phyloP scores from a whole-genome alignment of 768 basidiomycete genomes.

The Calvatia gigantea region DNA sequence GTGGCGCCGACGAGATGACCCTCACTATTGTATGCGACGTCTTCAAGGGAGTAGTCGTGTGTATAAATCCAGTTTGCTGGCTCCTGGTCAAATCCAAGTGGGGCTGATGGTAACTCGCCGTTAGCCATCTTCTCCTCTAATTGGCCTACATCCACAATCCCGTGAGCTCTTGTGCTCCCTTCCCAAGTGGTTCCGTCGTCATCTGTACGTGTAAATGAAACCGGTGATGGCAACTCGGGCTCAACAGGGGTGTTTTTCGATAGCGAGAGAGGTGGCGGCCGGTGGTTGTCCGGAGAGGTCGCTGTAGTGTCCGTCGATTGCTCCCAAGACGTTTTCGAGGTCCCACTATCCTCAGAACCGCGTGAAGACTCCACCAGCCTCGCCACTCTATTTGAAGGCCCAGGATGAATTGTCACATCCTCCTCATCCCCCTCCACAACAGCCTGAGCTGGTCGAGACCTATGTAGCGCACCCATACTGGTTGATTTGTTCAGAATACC shows the following conservation, averaged over 20 bases:
- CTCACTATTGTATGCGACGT: constrained; percentile 88
- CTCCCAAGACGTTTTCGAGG: constrained; percentile 44
- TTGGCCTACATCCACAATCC: constrained; percentile 20
- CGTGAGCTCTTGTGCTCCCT: constrained; percentile 37
- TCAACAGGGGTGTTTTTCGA: constrained; percentile 33
- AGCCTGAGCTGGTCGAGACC: constrained; percentile 18
- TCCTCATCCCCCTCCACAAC: constrained; percentile 38
- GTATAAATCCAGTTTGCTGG: constrained; percentile 52
- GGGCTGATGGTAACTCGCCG: constrained; percentile 49
- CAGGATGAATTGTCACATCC: constrained; percentile 59
- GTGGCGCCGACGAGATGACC: constrained; percentile 91
- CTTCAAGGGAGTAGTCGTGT: constrained; percentile 80
- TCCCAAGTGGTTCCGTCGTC: constrained; percentile 62
- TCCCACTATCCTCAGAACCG: constrained; percentile 47
- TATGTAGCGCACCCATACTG: constrained; percentile 32
- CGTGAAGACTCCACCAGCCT: constrained; percentile 38
- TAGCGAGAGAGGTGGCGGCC: constrained; percentile 26
- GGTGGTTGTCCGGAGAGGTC: constrained; percentile 46
- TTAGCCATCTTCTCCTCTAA: constrained; percentile 55
- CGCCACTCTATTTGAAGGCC: constrained; percentile 30
- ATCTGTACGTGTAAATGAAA: constrained; percentile 45
- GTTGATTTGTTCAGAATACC: constrained; percentile 33
- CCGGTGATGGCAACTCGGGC: constrained; percentile 47
- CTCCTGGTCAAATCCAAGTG: constrained; percentile 37
- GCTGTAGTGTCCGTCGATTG: constrained; percentile 45